These are phyloP conservation scores for Phoenix roebelenii DNA, from an alignment of 176 grass and related monocot genomes.

Conservation along the genomic window DNA sequence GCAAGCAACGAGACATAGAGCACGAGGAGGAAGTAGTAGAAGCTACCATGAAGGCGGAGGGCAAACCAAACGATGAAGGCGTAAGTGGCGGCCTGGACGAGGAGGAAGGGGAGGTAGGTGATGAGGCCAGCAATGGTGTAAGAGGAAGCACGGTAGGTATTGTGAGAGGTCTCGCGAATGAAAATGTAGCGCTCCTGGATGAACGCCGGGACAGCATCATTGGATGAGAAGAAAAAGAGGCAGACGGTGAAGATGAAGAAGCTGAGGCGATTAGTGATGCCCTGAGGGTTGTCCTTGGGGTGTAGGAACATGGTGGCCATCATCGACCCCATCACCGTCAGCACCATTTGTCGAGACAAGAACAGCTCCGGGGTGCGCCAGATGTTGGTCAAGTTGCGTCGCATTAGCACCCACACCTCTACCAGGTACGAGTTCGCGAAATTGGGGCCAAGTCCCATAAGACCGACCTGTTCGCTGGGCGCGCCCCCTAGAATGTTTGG, in stretches of 20 bases:
- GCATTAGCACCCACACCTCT: constrained; percentile 59
- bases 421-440: constrained; percentile 40
- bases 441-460: constrained; percentile 10
- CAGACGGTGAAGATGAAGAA: constrained; percentile 71
- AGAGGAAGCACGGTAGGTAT: constrained; percentile 38
- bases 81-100: constrained; percentile 41
- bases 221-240: constrained; percentile 64
- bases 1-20: constrained; percentile 49
- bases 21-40: constrained; percentile 60
- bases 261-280: constrained; percentile 40
- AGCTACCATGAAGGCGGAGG: constrained; percentile 32
- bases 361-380: constrained; percentile 56
- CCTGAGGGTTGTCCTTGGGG: constrained; percentile 48
- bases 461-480: too few relatives aligned
- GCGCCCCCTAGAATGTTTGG: constrained; percentile 5
- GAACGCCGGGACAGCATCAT: constrained; percentile 53
- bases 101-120: constrained; percentile 52
- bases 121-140: constrained; percentile 38
- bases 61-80: constrained; percentile 45
- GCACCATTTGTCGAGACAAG: constrained; percentile 59
- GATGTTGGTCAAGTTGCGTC: constrained; percentile 70
- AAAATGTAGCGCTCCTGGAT: constrained; percentile 62
- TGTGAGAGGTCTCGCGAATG: constrained; percentile 63
- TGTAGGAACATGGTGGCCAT: constrained; percentile 65
- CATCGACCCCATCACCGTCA: constrained; percentile 37